Base-by-base conservation (phyloP, 768 basidiomycete species). In the Strobilomyces dryophilus region DNA sequence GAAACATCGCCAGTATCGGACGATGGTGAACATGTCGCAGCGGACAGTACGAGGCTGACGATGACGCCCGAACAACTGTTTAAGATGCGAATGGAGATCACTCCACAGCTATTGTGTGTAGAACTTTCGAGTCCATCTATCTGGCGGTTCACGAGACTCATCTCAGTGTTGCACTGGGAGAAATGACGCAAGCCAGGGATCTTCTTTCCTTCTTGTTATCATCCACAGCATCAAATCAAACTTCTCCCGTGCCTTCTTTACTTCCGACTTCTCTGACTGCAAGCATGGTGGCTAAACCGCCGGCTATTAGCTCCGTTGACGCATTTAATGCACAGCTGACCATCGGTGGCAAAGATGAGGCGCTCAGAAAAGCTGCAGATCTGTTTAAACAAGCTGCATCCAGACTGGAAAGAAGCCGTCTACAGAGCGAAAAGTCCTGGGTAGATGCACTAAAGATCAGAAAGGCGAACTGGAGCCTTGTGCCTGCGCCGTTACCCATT, bases 281-380 rank as follows among this genome's bases (percentile, higher is more conserved):
- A 5, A 84, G 85, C 8, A 66, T 79, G 11, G 83, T 89, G 18
- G 76, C 81, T 9, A 88, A 88, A 61, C 85, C 83, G 18, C 64
- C 80, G n/a, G 73, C 81, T 6, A 83, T 87, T 31, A 59, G 72
- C 8, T 88, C 89, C 0, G 79, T 90, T 2, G 79, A 83, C 49
- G 80, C 84, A 2, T 88, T 89, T 66, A 82, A 89, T 66, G 73
- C 84, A 1, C 88, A 89, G 54, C 69, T 90, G 7, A 76, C 79
- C 7, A 77, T 89, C 43, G 89, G 91, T 1, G 83, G 85, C 31
- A 93, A 93, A 69, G 91, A 93, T 53, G 83, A 85, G 64, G 82
- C 89, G 0, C 69, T 93, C 32, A 73, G 91, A 58, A 84, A 86
- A 55, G 89, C 91, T 21, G 79, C 87, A 0, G 74, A 76, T 50